Base-by-base conservation (phyloP, 257 asterid genomes). In the Petrea volubilis region DNA sequence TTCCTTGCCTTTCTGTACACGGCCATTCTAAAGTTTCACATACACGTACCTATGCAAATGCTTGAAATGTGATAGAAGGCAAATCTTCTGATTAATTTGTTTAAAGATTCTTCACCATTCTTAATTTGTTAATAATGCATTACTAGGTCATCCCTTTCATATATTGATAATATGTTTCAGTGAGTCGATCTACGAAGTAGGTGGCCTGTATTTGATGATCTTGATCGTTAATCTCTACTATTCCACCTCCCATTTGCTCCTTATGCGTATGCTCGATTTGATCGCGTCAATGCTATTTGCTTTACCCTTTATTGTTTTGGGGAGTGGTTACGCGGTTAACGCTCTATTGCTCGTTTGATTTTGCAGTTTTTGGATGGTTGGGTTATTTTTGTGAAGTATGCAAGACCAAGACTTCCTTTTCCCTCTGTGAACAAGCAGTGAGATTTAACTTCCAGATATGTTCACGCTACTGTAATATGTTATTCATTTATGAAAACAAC, bases 361-460 rank as follows among this genome's bases (percentile, higher is more conserved):
- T 79, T 76, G 74, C 50, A 87, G 91, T 87, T 79, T 78, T 63
- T 87, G 78, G 91, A 87, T 63, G 94, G 87, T 12, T 85, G 91
- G 94, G 91, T 87, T 20, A 87, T 87, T 50, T 85, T 85, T 64
- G 94, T 83, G 7, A 89, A 87, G 82, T 81, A 85, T 63, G 89
- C 94, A 73, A 78, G 83, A 74, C 82, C 84, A 62, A 87, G 91
- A 78, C 76, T 71, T 31, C 80, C 80, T 14, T 82, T 81, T 46
- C 75, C 86, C 34, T 74, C 77, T 23, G 63, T 44, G 71, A 80
- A 57, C 58, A 41, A 31, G 63, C 46, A 29, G 33, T 64, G 68
- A 64, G n/a, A n/a, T 34, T 50, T 31, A 5, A 60, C 49, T 18
- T 18, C 25, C 10, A 18, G 29, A 7, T 21, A 40, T 14, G 38